phyloP scores from a whole-genome alignment of 2,329 filamentous ascomycete species.

The Scytalidium sp. region DNA sequence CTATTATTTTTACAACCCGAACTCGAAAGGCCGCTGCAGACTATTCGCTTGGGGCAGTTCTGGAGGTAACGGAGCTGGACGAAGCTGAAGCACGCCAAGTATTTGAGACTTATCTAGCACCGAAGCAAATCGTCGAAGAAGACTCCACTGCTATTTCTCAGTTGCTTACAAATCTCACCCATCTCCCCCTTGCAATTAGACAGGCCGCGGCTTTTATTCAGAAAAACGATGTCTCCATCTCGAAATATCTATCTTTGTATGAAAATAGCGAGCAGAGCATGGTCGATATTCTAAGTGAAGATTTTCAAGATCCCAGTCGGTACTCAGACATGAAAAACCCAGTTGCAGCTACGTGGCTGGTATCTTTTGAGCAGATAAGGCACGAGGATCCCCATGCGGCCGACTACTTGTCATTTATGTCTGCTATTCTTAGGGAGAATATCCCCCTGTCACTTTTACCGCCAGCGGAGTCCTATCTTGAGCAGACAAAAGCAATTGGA shows the following conservation, averaged over 20 bases:
- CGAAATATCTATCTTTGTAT: conserved; percentile 6
- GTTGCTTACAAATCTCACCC: conserved; percentile 31
- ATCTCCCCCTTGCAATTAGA: conserved; percentile 33
- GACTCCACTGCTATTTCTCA: conserved; percentile 7
- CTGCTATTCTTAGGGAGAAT: neutral
- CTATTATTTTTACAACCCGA: conserved; percentile 29
- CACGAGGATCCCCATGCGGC: neutral
- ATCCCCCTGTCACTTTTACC: neutral
- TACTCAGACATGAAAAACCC: neutral
- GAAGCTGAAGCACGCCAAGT: conserved; percentile 22
- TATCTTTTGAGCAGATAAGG: neutral
- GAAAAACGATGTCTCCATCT: conserved; percentile 11
- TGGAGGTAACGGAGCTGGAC: conserved; percentile 30
- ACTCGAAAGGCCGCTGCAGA: conserved; percentile 5
- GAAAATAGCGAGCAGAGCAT: neutral
- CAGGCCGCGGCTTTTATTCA: conserved; percentile 36
- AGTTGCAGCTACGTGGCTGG: neutral
- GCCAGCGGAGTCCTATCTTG: neutral
- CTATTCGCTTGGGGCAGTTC: conserved; percentile 16
- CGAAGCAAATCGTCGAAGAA: conserved; percentile 9
- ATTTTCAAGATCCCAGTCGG: neutral
- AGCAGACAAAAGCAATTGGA: conserved; percentile 24
- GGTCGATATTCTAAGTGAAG: too few species aligned
- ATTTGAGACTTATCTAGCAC: conserved; percentile 23
- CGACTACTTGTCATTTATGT: neutral